A percentile compares a stretch with the other conserved stretches of the same genome.
These are phyloP conservation scores for Leptographium lundbergii DNA, from an alignment of 2,329 filamentous ascomycete genomes.

Conservation along the genomic window DNA sequence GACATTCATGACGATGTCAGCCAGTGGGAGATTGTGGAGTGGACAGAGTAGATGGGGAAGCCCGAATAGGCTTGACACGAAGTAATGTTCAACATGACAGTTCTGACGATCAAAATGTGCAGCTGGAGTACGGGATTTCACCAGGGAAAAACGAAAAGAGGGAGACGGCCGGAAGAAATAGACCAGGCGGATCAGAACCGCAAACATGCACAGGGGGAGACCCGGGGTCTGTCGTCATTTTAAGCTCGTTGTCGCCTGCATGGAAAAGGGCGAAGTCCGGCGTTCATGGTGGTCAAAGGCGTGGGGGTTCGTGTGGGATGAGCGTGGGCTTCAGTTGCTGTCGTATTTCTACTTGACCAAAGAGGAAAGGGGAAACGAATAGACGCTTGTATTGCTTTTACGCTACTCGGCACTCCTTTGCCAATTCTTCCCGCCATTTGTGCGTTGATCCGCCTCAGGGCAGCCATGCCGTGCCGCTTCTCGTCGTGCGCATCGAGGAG, in stretches of 20 bases:
- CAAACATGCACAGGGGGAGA: too few species aligned
- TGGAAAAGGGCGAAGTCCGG: not conserved
- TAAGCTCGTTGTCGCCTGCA: slow-evolving; percentile 2
- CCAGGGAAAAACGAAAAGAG: not conserved
- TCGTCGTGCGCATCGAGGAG: too few species aligned
- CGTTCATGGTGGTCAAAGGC: slow-evolving; percentile 1
- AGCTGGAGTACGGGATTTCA: not conserved
- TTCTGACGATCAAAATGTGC: too few species aligned
- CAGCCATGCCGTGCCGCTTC: too few species aligned
- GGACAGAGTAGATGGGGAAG: slow-evolving; percentile 23
- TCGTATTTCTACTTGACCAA: slow-evolving; percentile 1
- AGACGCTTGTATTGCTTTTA: not conserved
- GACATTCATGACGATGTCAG: slow-evolving; percentile 52
- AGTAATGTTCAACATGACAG: too few species aligned
- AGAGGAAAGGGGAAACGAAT: not conserved
- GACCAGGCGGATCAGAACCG: too few species aligned
- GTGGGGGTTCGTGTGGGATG: slow-evolving; percentile 8
- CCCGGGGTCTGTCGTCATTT: slow-evolving; percentile 3
- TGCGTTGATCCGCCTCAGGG: not conserved
- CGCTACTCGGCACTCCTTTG: not conserved
- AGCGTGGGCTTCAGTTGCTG: not conserved
- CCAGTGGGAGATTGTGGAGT: slow-evolving; percentile 51
- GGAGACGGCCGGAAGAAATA: not conserved
- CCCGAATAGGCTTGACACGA: too few species aligned
- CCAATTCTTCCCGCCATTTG: not conserved